A percentile compares a stretch with the other conserved stretches of the same genome.
These are phyloP conservation scores for barley (Hordeum vulgare) DNA, from an alignment of 176 grass and related monocot genomes.

Conservation along the genomic window DNA sequence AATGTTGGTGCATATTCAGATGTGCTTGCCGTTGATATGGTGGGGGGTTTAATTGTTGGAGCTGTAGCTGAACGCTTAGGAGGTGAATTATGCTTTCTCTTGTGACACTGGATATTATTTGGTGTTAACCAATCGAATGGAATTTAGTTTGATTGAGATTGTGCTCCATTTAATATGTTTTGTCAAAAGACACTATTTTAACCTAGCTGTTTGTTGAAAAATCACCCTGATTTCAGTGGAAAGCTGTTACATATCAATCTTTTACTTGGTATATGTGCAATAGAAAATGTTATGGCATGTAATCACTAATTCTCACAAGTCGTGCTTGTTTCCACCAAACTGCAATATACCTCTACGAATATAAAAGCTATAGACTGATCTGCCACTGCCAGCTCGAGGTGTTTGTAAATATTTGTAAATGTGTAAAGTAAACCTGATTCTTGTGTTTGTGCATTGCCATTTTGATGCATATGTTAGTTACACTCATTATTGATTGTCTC, in stretches of 20 bases:
- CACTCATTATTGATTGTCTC: background rate
- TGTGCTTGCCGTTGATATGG: constrained; percentile 75
- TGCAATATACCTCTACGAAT: background rate
- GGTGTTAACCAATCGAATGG: background rate
- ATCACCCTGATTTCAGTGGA: background rate
- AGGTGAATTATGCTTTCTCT: constrained; percentile 42
- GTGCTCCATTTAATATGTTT: background rate
- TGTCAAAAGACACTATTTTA: background rate
- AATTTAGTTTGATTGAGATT: background rate
- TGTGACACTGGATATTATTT: background rate
- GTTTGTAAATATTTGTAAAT: background rate
- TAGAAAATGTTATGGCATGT: background rate
- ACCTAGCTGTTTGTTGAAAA: background rate
- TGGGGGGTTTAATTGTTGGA: constrained; percentile 80
- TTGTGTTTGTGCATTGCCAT: background rate
- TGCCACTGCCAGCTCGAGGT: background rate
- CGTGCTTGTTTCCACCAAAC: background rate
- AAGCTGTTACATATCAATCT: too few species aligned
- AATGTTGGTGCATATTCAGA: constrained; percentile 82
- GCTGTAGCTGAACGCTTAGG: constrained; percentile 83
- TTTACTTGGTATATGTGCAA: background rate
- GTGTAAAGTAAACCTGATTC: background rate
- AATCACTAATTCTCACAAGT: background rate
- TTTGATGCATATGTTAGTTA: constrained; percentile 5
- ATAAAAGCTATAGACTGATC: background rate